A percentile compares a stretch with the other conserved stretches of the same genome.
These are phyloP conservation scores for Malassezia yamatoensis DNA, from an alignment of 1,284 basidiomycete species.

Conservation along the genomic window DNA sequence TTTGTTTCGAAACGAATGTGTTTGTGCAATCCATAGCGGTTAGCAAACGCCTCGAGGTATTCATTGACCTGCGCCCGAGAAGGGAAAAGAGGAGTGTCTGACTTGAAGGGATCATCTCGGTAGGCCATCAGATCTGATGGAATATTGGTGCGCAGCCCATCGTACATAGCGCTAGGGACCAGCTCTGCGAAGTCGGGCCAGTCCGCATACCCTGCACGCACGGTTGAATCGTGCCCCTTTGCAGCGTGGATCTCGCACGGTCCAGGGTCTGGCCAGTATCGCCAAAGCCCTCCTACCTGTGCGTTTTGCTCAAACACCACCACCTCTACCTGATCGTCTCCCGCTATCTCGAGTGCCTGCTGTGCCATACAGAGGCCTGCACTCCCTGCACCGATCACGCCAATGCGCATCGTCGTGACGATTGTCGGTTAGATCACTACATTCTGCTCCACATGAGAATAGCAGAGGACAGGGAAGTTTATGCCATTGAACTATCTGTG, in stretches of 20 bases:
- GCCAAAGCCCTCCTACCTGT: slow-evolving; percentile 27
- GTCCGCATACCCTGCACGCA: slow-evolving; percentile 9
- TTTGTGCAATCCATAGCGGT: slow-evolving; percentile 1
- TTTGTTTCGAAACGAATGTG: slow-evolving; percentile 48
- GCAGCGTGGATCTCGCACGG: slow-evolving; percentile 40
- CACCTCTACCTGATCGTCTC: not conserved
- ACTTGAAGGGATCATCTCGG: slow-evolving; percentile 33
- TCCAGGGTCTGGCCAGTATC: slow-evolving; percentile 26
- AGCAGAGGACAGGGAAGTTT: too few relatives aligned
- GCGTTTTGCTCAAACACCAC: slow-evolving; percentile 29
- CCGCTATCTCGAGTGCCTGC: slow-evolving; percentile 37
- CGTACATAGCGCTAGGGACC: slow-evolving; percentile 37
- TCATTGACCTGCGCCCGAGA: slow-evolving; percentile 29
- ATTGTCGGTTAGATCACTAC: not conserved
- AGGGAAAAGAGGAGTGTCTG: slow-evolving; percentile 19
- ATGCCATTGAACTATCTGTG: too few relatives aligned
- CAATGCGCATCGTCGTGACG: slow-evolving; percentile 1
- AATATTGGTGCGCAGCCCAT: slow-evolving; percentile 44
- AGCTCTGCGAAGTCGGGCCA: not conserved
- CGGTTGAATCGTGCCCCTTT: not conserved
- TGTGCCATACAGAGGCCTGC: slow-evolving; percentile 45
- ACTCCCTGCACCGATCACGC: slow-evolving; percentile 8
- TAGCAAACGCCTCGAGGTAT: slow-evolving; percentile 50
- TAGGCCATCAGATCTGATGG: slow-evolving; percentile 46
- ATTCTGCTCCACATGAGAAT: not conserved